phyloP scores from a whole-genome alignment of 257 asterid species.

The Scutellaria galericulata region DNA sequence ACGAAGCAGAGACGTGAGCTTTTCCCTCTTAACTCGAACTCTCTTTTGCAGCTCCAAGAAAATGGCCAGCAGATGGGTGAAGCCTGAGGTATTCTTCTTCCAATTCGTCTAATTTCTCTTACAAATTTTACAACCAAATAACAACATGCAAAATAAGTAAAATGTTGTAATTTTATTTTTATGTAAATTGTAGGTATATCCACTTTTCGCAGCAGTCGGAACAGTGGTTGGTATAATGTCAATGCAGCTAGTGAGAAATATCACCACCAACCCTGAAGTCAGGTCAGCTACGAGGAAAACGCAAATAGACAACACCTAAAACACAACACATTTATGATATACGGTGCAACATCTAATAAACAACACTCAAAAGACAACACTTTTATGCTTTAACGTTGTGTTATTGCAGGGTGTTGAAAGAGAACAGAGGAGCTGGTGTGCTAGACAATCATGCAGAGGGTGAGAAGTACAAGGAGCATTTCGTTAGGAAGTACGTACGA shows the following conservation, averaged over 20 bases:
- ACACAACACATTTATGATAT: no score
- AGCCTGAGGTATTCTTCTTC: constrained; percentile 41
- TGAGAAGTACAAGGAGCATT: constrained; percentile 43
- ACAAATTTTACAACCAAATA: no score
- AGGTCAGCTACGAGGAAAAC: constrained; percentile 28
- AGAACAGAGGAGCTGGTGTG: constrained; percentile 53
- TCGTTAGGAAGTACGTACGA: constrained; percentile 50
- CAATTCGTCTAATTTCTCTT: no score
- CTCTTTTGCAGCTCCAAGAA: constrained; percentile 39
- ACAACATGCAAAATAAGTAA: no score
- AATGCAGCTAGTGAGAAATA: constrained; percentile 50
- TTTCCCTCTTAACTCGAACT: background rate
- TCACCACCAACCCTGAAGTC: constrained; percentile 52
- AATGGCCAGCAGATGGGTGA: constrained; percentile 44
- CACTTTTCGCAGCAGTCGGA: constrained; percentile 47
- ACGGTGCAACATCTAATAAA: no score
- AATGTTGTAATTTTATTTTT: background rate
- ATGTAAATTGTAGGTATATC: constrained; percentile 39
- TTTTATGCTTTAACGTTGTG: no score
- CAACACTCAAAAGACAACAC: no score
- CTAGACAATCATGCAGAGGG: constrained; percentile 56
- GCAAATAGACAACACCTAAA: no score
- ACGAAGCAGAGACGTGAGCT: constrained; percentile 7
- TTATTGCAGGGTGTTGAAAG: constrained; percentile 39
- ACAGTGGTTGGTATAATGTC: constrained; percentile 43